phyloP scores from a whole-genome alignment of 2,329 filamentous ascomycete species.

The Fusarium sp. region DNA sequence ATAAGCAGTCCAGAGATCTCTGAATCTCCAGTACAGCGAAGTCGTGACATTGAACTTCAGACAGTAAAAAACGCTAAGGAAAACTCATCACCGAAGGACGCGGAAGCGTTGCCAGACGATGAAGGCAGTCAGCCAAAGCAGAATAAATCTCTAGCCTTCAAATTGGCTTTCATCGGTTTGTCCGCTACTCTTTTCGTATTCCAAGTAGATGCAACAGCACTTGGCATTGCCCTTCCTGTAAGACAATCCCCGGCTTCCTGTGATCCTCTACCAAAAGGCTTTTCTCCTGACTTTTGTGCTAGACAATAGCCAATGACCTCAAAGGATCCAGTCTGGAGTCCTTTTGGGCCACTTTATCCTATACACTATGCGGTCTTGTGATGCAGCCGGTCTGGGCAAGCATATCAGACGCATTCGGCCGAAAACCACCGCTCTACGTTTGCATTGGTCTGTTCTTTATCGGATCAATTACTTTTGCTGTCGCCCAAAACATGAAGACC shows the following conservation, averaged over 20 bases:
- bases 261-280: background rate
- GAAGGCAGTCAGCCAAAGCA: background rate
- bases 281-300: background rate
- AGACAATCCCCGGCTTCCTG: background rate
- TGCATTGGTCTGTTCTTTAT: conserved; percentile 6
- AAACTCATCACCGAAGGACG: background rate
- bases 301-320: conserved; percentile 19
- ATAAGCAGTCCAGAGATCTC: background rate
- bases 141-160: conserved; percentile 14
- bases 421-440: conserved; percentile 6
- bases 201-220: conserved; percentile 15
- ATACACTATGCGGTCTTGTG: conserved; percentile 12
- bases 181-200: conserved; percentile 8
- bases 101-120: background rate
- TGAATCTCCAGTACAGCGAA: background rate
- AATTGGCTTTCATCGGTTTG: conserved; percentile 4
- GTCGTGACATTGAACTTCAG: background rate
- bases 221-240: conserved; percentile 15
- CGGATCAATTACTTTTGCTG: conserved; percentile 7
- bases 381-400: conserved; percentile 19
- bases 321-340: conserved; percentile 13
- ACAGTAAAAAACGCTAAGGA: background rate
- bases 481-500: conserved; percentile 7
- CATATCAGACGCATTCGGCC: conserved; percentile 15
- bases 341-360: conserved; percentile 12